These are phyloP conservation scores for Maudiozyma turicensis DNA, from an alignment of 805 yeast genomes.

Conservation along the genomic window DNA sequence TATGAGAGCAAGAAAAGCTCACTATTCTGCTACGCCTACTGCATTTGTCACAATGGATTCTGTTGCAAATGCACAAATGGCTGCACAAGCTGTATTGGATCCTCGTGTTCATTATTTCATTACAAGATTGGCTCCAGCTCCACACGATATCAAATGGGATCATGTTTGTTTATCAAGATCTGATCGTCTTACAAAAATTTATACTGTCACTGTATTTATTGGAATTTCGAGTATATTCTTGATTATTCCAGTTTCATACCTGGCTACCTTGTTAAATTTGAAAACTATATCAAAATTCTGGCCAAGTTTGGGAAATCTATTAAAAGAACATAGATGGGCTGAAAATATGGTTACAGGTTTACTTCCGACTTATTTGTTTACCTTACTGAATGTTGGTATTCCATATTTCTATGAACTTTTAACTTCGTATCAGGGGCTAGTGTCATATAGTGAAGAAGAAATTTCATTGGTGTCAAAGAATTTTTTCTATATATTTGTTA, in stretches of 20 bases:
- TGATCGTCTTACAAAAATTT: constrained; percentile 52
- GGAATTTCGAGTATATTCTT: constrained; percentile 54
- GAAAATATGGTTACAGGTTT: constrained; percentile 76
- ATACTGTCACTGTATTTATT: constrained; percentile 31
- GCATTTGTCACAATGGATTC: constrained; percentile 94
- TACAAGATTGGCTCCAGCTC: constrained; percentile 86
- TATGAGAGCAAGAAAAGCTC: constrained; percentile 48
- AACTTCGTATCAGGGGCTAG: constrained; percentile 75
- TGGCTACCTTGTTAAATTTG: constrained; percentile 73
- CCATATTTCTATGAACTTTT: constrained; percentile 83
- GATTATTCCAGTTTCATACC: constrained; percentile 72
- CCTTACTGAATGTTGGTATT: constrained; percentile 68
- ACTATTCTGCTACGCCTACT: constrained; percentile 75
- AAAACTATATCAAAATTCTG: constrained; percentile 71
- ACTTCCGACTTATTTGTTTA: constrained; percentile 84
- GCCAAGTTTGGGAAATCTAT: constrained; percentile 68
- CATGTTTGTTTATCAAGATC: constrained; percentile 72
- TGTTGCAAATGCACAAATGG: constrained; percentile 92
- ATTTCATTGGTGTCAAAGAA: constrained; percentile 82
- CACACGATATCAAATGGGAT: constrained; percentile 90
- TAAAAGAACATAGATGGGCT: constrained; percentile 60
- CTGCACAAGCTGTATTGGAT: constrained; percentile 90
- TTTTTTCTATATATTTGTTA: constrained; percentile 89
- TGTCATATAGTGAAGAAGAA: constrained; percentile 90
- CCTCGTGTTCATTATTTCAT: constrained; percentile 79